Conservation (phyloP, 257 asterid species). For the Nicotiana sylvestris region DNA sequence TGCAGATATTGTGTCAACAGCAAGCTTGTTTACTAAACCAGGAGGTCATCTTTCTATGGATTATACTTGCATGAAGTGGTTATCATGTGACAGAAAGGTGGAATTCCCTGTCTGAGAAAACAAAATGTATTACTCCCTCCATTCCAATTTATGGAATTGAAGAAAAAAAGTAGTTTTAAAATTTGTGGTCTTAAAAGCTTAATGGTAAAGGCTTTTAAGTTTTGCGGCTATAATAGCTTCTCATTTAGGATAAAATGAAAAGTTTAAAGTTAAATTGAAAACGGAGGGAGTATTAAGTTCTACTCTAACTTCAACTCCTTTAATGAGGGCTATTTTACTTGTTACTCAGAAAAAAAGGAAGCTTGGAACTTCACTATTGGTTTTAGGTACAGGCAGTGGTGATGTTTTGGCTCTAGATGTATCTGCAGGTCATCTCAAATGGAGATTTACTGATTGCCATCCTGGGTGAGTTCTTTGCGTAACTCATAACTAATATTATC, state of each 20-base stretch:
- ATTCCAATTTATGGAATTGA: too few relatives aligned
- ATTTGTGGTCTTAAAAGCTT: too few relatives aligned
- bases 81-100: conserved; percentile 73
- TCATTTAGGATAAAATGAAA: too few relatives aligned
- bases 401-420: conserved; percentile 89
- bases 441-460: conserved; percentile 82
- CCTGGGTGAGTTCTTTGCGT: conserved; percentile 61
- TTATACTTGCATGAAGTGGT: conserved; percentile 92
- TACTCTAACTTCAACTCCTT: neutral
- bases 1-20: conserved; percentile 55
- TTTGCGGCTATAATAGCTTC: too few relatives aligned
- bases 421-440: conserved; percentile 78
- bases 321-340: neutral
- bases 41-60: conserved; percentile 92
- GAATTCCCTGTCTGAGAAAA: neutral
- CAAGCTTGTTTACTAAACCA: conserved; percentile 37
- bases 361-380: conserved; percentile 65
- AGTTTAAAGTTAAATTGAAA: too few relatives aligned
- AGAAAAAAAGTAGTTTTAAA: too few relatives aligned
- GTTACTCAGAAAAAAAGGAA: conserved; percentile 70
- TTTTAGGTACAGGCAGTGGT: conserved; percentile 92
- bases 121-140: too few relatives aligned
- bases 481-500: neutral
- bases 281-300: too few relatives aligned
- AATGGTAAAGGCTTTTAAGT: too few relatives aligned